These are phyloP conservation scores for Boletus rex-veris DNA, from an alignment of 768 basidiomycete genomes.

Conservation along the genomic window DNA sequence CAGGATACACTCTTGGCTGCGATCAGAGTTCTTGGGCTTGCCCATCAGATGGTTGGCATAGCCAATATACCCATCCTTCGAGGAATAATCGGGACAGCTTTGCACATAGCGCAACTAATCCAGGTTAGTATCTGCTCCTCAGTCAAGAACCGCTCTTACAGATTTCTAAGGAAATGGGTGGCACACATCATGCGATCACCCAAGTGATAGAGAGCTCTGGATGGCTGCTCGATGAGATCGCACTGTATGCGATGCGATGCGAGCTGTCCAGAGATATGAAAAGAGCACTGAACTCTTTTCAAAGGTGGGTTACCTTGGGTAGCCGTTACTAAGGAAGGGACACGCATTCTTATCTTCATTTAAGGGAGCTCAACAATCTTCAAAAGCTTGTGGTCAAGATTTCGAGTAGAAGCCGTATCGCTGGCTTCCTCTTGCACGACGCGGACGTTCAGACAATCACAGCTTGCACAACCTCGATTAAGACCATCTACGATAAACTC, in stretches of 20 bases:
- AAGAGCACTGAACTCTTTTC: conserved; percentile 1
- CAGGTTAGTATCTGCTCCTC: neutral
- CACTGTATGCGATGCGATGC: neutral
- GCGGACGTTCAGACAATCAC: conserved; percentile 7
- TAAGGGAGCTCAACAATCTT: conserved; percentile 10
- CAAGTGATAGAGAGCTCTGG: conserved; percentile 14
- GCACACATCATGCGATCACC: conserved; percentile 10
- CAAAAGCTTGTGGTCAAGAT: conserved; percentile 7
- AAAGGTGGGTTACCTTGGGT: neutral
- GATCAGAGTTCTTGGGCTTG: conserved; percentile 7
- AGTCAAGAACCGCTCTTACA: neutral
- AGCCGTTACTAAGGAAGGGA: no score
- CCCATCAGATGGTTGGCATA: conserved; percentile 7
- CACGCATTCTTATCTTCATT: neutral
- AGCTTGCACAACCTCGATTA: conserved; percentile 11
- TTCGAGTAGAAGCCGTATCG: neutral
- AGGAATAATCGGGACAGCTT: conserved; percentile 8
- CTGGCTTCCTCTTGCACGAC: conserved; percentile 9
- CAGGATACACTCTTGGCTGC: neutral
- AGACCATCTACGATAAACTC: conserved; percentile 1
- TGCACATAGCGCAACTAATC: conserved; percentile 8
- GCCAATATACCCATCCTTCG: neutral
- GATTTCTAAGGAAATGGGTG: conserved; percentile 6
- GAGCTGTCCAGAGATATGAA: conserved; percentile 3
- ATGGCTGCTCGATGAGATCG: conserved; percentile 15